Conservation (phyloP, 805 yeast genomes). For the Candida pseudofarinosa region DNA sequence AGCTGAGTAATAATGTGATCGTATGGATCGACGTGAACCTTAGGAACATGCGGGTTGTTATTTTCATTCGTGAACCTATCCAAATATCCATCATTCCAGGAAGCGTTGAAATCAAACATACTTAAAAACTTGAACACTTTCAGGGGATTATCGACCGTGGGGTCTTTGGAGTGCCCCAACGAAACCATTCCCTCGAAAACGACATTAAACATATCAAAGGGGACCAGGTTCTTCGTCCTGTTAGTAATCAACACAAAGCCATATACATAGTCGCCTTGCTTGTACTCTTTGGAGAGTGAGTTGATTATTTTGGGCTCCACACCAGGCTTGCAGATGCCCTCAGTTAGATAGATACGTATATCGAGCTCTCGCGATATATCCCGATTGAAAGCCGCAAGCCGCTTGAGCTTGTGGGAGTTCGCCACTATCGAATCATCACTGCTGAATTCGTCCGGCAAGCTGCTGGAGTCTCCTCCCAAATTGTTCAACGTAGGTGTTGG, state of each 20-base stretch:
- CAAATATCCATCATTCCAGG: conserved; percentile 33
- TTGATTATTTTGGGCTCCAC: conserved; percentile 27
- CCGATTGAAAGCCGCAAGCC: conserved; percentile 26
- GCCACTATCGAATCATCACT: conserved; percentile 35
- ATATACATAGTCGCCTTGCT: conserved; percentile 34
- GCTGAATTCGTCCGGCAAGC: conserved; percentile 1
- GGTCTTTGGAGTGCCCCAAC: conserved; percentile 18
- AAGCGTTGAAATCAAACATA: conserved; percentile 41
- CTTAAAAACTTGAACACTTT: conserved; percentile 26
- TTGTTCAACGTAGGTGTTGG: conserved; percentile 11
- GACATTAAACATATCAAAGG: conserved; percentile 39
- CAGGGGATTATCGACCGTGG: conserved; percentile 14
- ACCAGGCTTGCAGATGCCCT: conserved; percentile 30
- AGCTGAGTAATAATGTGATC: conserved; percentile 28
- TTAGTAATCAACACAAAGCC: conserved; percentile 33
- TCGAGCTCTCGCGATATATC: conserved; percentile 22
- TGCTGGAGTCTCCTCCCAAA: conserved; percentile 7
- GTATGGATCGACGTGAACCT: conserved; percentile 23
- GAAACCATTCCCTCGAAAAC: conserved; percentile 33
- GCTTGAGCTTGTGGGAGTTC: conserved; percentile 30
- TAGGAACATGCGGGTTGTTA: conserved; percentile 24
- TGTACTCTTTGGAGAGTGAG: conserved; percentile 27
- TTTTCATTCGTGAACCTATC: conserved; percentile 30
- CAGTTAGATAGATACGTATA: conserved; percentile 29
- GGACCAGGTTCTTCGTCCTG: conserved; percentile 21